These are phyloP conservation scores for Daldinia sp. DNA, from an alignment of 2,329 filamentous ascomycete species.

Conservation along the genomic window DNA sequence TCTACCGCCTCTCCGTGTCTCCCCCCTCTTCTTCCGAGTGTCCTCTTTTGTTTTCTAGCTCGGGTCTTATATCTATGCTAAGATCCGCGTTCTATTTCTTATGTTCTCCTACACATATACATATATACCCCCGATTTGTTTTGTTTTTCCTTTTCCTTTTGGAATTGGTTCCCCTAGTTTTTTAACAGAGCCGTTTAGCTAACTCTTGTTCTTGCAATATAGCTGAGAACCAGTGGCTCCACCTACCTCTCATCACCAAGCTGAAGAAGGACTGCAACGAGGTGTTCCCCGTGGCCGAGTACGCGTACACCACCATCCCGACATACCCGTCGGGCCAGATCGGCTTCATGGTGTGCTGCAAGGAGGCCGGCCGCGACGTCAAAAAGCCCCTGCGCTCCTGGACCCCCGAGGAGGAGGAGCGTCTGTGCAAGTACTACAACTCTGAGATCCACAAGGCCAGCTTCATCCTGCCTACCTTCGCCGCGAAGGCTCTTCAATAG, in stretches of 20 bases:
- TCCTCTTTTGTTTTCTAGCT: not conserved
- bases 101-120: not conserved
- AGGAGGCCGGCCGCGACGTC: slow-evolving; percentile 87
- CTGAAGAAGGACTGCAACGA: slow-evolving; percentile 97
- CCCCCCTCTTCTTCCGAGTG: not conserved
- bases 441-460: slow-evolving; percentile 94
- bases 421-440: slow-evolving; percentile 97
- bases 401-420: slow-evolving; percentile 88
- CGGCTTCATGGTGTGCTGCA: slow-evolving; percentile 99
- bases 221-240: slow-evolving; percentile 99
- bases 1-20: slow-evolving; percentile 26
- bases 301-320: slow-evolving; percentile 98
- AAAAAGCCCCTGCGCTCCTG: slow-evolving; percentile 86
- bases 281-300: slow-evolving; percentile 97
- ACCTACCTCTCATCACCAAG: slow-evolving; percentile 91
- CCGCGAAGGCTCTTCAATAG: slow-evolving; percentile 78
- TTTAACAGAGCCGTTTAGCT: slow-evolving; percentile 15
- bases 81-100: slow-evolving; percentile 6
- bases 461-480: slow-evolving; percentile 94
- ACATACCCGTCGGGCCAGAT: slow-evolving; percentile 99
- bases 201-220: slow-evolving; percentile 36
- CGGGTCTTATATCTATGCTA: slow-evolving; percentile 13
- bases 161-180: slow-evolving; percentile 12
- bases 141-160: slow-evolving; percentile 13
- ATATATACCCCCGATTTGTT: not conserved